Percentiles rank a stretch among this genome's conserved stretches.
Conservation (phyloP, 805 yeast species). For the Metschnikowia drakensbergensis region DNA sequence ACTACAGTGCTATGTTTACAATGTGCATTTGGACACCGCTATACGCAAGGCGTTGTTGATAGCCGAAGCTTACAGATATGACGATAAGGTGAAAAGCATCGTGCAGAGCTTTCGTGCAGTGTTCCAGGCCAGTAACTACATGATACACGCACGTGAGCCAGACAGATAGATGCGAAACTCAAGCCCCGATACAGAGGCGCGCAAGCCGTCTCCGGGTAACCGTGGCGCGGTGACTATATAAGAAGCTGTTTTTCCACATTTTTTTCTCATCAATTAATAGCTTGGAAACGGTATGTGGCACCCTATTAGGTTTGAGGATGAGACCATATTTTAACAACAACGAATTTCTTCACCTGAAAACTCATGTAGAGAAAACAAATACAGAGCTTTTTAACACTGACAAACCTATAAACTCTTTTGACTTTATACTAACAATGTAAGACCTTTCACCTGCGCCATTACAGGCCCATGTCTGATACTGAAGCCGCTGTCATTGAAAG, state of each 20-base stretch:
- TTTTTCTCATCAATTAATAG: neutral
- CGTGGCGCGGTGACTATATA: constrained; percentile 10
- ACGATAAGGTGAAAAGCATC: neutral
- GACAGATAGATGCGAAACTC: neutral
- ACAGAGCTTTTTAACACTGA: constrained; percentile 75
- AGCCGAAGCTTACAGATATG: neutral
- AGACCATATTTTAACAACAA: constrained; percentile 21
- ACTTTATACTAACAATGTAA: constrained; percentile 12
- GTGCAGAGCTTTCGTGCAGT: neutral
- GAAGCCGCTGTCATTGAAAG: neutral
- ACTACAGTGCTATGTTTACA: constrained; percentile 4
- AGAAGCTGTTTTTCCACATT: constrained; percentile 1
- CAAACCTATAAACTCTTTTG: constrained; percentile 7
- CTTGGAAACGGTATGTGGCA: constrained; percentile 16
- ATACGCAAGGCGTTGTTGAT: constrained; percentile 10
- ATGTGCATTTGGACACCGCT: constrained; percentile 16
- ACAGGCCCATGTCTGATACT: neutral
- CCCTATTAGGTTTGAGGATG: constrained; percentile 16
- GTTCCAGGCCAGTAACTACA: neutral
- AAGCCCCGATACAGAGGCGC: constrained; percentile 2
- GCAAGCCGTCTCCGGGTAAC: constrained; percentile 16
- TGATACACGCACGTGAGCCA: neutral
- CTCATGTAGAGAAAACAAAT: constrained; percentile 50
- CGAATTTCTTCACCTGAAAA: constrained; percentile 74
- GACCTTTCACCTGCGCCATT: neutral